These are phyloP conservation scores for Anacardium occidentale DNA, from an alignment of 345 rosid species.

Conservation along the genomic window DNA sequence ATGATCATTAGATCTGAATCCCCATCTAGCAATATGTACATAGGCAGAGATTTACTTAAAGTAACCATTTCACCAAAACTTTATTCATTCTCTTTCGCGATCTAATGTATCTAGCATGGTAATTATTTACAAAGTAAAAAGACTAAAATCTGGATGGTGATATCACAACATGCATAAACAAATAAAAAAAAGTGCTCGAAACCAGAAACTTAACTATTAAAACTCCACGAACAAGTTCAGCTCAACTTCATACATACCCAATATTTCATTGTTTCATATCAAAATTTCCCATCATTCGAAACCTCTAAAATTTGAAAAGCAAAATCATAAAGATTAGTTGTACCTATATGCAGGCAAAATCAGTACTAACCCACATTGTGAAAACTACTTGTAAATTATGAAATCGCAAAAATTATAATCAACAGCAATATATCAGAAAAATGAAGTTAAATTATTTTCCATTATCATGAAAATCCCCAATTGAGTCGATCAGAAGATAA, in stretches of 20 bases:
- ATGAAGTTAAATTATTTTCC: background rate
- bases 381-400: background rate
- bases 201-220: background rate
- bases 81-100: background rate
- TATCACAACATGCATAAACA: background rate
- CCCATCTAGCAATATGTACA: background rate
- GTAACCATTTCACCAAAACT: background rate
- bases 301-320: background rate
- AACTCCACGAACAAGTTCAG: background rate
- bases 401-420: background rate
- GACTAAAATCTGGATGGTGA: too few species aligned
- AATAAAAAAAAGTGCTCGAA: background rate
- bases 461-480: background rate
- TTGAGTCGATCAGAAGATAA: too few species aligned
- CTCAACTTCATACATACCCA: background rate
- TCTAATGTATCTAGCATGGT: background rate
- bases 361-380: background rate
- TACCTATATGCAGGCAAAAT: background rate
- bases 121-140: background rate
- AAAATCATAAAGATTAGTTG: background rate
- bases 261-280: background rate
- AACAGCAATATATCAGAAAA: background rate
- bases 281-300: background rate
- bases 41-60: background rate
- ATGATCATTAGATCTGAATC: background rate